Evolutionary conservation across 1,284 basidiomycete species (phyloP).

Genomic region (Cryptococcus sp.): DNA sequence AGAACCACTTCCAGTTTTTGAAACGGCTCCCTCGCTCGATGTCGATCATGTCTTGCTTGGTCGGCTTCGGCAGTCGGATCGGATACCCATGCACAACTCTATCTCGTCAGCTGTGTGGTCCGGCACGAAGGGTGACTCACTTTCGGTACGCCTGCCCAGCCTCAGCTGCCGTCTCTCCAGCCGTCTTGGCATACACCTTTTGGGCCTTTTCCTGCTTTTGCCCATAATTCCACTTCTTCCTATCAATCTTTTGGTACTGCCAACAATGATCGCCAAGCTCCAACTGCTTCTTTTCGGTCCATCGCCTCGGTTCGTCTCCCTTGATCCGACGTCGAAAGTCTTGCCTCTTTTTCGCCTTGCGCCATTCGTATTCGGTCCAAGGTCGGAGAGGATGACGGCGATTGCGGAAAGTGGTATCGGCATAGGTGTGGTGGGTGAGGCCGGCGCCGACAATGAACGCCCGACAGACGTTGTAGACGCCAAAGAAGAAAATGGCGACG

Average conservation of each 20-base stretch:
- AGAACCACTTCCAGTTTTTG: not conserved
- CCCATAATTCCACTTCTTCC: slow-evolving; percentile 5
- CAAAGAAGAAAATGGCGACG: slow-evolving; percentile 20
- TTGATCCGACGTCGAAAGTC: not conserved
- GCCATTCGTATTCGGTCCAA: slow-evolving; percentile 10
- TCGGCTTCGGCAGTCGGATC: not conserved
- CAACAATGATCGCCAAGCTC: slow-evolving; percentile 19
- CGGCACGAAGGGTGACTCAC: not conserved
- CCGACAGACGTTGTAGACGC: slow-evolving; percentile 27
- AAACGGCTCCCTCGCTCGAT: not conserved
- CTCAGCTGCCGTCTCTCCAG: slow-evolving; percentile 2
- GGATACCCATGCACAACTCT: not conserved
- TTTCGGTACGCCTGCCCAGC: not conserved
- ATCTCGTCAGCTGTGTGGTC: not conserved
- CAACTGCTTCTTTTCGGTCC: slow-evolving; percentile 15
- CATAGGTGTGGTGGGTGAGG: slow-evolving; percentile 3
- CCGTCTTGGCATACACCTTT: slow-evolving; percentile 3
- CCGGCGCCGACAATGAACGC: slow-evolving; percentile 8
- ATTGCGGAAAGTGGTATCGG: slow-evolving; percentile 10
- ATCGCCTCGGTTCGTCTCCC: slow-evolving; percentile 1
- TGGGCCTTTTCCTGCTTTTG: not conserved
- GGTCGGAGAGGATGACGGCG: slow-evolving; percentile 18
- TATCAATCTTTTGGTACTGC: slow-evolving; percentile 13
- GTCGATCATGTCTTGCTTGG: not conserved
- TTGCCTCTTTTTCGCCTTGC: not conserved